These are phyloP conservation scores for Anisogramma anomala DNA, from an alignment of 2,329 filamentous ascomycete genomes.

Conservation along the genomic window DNA sequence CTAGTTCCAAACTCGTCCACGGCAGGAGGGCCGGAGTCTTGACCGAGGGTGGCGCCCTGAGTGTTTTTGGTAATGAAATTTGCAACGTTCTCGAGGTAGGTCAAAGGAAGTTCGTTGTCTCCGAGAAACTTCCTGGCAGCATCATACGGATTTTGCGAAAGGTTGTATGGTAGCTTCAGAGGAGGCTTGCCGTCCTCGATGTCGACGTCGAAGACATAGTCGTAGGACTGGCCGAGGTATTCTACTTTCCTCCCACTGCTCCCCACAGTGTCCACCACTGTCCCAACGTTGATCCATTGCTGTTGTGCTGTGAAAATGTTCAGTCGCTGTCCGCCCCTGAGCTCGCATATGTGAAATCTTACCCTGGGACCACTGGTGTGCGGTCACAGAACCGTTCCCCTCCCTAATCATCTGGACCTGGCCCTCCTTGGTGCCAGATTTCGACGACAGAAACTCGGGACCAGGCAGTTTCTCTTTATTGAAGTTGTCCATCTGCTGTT, in stretches of 20 bases:
- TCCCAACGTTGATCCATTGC: constrained; percentile 83
- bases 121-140: constrained; percentile 82
- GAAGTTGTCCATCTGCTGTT: constrained; percentile 70
- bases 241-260: constrained; percentile 69
- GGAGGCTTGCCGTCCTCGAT: constrained; percentile 90
- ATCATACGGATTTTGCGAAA: constrained; percentile 86
- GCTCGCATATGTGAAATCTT: constrained; percentile 2
- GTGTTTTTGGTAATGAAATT: constrained; percentile 89
- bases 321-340: neutral
- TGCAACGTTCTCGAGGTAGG: constrained; percentile 82
- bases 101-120: constrained; percentile 76
- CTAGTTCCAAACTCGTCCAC: constrained; percentile 68
- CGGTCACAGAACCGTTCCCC: constrained; percentile 67
- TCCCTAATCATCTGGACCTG: constrained; percentile 89
- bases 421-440: constrained; percentile 86
- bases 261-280: constrained; percentile 78
- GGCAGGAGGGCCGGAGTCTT: constrained; percentile 34
- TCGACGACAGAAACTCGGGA: constrained; percentile 70
- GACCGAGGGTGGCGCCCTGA: constrained; percentile 71
- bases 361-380: constrained; percentile 72
- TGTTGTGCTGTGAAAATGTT: constrained; percentile 34
- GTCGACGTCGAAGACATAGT: constrained; percentile 93
- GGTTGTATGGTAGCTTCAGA: constrained; percentile 86
- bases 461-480: constrained; percentile 89
- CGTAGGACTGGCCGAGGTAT: constrained; percentile 78